These are phyloP conservation scores for Ophiostoma tasmaniense DNA, from an alignment of 2,329 filamentous ascomycete genomes.

Conservation along the genomic window DNA sequence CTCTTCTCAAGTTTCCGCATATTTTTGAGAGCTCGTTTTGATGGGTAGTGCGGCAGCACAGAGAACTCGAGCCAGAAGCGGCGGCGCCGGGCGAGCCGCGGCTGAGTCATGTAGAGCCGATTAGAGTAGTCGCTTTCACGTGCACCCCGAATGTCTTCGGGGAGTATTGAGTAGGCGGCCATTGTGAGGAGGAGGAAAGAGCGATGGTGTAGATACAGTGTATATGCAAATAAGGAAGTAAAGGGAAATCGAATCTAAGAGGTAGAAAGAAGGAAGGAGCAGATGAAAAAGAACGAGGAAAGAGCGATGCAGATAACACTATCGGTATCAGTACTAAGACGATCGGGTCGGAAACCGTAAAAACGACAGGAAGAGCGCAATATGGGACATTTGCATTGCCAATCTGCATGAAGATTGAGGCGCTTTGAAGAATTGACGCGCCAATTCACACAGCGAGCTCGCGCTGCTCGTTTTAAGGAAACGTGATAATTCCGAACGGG, in stretches of 20 bases:
- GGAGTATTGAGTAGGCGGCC: neutral
- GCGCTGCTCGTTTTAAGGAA: neutral
- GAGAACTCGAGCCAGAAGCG: conserved; percentile 40
- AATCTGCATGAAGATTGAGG: neutral
- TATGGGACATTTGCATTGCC: neutral
- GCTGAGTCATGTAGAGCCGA: neutral
- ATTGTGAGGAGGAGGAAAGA: neutral
- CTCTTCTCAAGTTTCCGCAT: neutral
- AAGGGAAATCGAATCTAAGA: neutral
- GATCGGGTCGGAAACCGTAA: neutral
- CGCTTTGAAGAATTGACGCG: neutral
- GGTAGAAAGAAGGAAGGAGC: neutral
- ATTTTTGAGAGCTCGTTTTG: conserved; percentile 20
- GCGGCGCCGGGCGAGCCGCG: neutral
- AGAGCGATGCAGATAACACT: conserved; percentile 3
- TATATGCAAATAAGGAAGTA: neutral
- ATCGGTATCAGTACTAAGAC: neutral
- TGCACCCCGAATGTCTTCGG: neutral
- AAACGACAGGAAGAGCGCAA: neutral
- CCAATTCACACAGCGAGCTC: neutral
- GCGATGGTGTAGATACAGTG: neutral
- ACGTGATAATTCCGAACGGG: neutral
- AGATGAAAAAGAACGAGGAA: neutral
- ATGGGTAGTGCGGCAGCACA: conserved; percentile 34
- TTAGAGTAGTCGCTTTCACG: neutral